A percentile compares a stretch with the other conserved stretches of the same genome.
phyloP scores from a whole-genome alignment of 1,284 basidiomycete genomes.

The Phlebopus sp. region DNA sequence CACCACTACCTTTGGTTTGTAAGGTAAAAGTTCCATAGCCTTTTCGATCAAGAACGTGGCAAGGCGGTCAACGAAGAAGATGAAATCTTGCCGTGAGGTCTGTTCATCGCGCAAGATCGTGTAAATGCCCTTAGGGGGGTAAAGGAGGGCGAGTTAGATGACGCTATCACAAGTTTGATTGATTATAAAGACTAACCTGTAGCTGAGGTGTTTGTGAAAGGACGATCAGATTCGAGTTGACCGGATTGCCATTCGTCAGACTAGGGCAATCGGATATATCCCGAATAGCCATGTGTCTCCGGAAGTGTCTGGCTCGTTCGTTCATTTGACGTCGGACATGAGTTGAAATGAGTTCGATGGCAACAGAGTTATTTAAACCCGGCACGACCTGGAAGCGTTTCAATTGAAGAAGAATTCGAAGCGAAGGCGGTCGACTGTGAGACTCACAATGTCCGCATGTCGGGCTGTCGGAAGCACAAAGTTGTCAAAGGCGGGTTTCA shows the following conservation, averaged over 20 bases:
- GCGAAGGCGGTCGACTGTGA: background rate
- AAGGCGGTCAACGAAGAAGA: slow-evolving; percentile 85
- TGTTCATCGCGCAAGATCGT: slow-evolving; percentile 77
- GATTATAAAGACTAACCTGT: slow-evolving; percentile 51
- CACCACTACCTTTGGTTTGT: slow-evolving; percentile 55
- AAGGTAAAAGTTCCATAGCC: slow-evolving; percentile 81
- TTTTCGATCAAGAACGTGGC: slow-evolving; percentile 84
- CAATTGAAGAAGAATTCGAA: background rate
- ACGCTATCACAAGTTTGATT: slow-evolving; percentile 44
- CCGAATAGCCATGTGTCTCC: slow-evolving; percentile 65
- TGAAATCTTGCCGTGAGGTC: slow-evolving; percentile 80
- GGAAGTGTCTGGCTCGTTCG: slow-evolving; percentile 71
- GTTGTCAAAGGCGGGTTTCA: slow-evolving; percentile 92
- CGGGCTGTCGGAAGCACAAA: slow-evolving; percentile 89
- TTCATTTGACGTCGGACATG: slow-evolving; percentile 86
- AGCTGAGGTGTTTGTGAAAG: slow-evolving; percentile 83
- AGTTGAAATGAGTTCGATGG: slow-evolving; percentile 91
- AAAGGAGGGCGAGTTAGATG: slow-evolving; percentile 1
- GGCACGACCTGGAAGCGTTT: slow-evolving; percentile 74
- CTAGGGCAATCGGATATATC: slow-evolving; percentile 33
- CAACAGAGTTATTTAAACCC: slow-evolving; percentile 82
- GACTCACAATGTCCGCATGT: slow-evolving; percentile 82
- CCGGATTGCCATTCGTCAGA: slow-evolving; percentile 33
- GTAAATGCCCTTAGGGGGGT: slow-evolving; percentile 81
- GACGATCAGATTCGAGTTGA: slow-evolving; percentile 60